These are phyloP conservation scores for Aspergillus texensis DNA, from an alignment of 2,329 filamentous ascomycete genomes.

Conservation along the genomic window DNA sequence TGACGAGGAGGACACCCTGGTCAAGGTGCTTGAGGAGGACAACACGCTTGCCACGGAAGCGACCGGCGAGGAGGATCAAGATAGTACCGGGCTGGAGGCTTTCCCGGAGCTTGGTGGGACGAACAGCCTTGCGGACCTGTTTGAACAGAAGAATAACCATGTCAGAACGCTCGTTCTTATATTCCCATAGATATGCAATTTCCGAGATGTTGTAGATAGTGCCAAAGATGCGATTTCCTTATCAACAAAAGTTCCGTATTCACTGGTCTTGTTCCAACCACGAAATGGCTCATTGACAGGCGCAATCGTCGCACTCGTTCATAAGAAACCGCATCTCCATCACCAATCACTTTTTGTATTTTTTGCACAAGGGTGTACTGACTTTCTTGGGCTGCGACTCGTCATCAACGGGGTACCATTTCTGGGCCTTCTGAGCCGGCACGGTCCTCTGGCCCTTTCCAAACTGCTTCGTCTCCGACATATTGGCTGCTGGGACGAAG, in stretches of 20 bases:
- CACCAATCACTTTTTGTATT: constrained; percentile 17
- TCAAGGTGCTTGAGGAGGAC: constrained; percentile 97
- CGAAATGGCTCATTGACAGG: constrained; percentile 23
- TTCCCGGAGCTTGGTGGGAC: constrained; percentile 81
- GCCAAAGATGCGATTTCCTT: constrained; percentile 26
- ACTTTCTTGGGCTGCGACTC: constrained; percentile 90
- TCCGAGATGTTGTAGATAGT: constrained; percentile 5
- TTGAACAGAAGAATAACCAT: constrained; percentile 25
- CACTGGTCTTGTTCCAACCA: constrained; percentile 23
- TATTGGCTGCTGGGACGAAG: constrained; percentile 54
- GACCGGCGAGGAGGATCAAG: constrained; percentile 98
- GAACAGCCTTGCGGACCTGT: constrained; percentile 93
- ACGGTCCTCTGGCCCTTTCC: constrained; percentile 94
- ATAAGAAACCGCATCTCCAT: constrained; percentile 31
- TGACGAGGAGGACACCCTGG: constrained; percentile 98
- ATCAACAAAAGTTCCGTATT: constrained; percentile 26
- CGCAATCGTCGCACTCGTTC: constrained; percentile 36
- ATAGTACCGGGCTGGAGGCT: constrained; percentile 92
- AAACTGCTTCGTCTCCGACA: constrained; percentile 86
- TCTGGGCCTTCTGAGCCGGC: constrained; percentile 90
- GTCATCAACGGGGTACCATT: constrained; percentile 98
- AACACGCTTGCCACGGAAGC: constrained; percentile 99
- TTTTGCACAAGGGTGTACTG: constrained; percentile 54
- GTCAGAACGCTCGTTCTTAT: constrained; percentile 25
- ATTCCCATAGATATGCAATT: constrained; percentile 7